Percentiles rank a stretch among this genome's conserved stretches.
These are phyloP conservation scores for Arachis hypogaea DNA, from an alignment of 306 rosid species.

Conservation along the genomic window DNA sequence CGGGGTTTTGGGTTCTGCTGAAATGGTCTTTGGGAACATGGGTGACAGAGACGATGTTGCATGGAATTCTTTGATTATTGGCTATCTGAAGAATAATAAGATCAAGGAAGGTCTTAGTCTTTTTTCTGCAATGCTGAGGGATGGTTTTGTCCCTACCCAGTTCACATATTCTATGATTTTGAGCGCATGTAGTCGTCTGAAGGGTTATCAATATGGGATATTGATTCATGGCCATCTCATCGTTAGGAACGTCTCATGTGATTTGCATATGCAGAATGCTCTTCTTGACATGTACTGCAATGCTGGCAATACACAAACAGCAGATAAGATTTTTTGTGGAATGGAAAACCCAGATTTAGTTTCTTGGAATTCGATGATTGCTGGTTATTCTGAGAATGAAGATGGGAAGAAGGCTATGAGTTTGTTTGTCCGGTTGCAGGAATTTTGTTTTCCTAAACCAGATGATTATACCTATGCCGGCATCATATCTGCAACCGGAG, in stretches of 20 bases:
- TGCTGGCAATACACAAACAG: constrained; percentile 54
- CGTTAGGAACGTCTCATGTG: constrained; percentile 50
- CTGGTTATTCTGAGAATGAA: constrained; percentile 67
- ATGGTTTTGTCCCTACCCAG: constrained; percentile 58
- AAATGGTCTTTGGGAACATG: constrained; percentile 56
- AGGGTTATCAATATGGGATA: constrained; percentile 54
- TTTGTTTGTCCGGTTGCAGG: constrained; percentile 55
- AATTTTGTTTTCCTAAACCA: constrained; percentile 49
- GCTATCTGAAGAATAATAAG: constrained; percentile 59
- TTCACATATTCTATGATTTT: constrained; percentile 73
- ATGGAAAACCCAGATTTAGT: constrained; percentile 64
- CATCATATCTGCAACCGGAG: constrained; percentile 56
- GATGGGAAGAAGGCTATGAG: constrained; percentile 65
- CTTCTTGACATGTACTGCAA: constrained; percentile 85
- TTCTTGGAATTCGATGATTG: constrained; percentile 86
- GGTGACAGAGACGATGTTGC: constrained; percentile 63
- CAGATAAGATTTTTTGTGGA: constrained; percentile 51
- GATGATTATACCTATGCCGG: constrained; percentile 79
- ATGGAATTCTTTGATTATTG: constrained; percentile 80
- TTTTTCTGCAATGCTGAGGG: constrained; percentile 54
- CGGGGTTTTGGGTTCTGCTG: constrained; percentile 62
- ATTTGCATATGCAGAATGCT: constrained; percentile 71
- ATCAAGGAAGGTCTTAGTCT: constrained; percentile 47
- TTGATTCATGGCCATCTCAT: constrained; percentile 63
- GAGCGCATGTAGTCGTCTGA: constrained; percentile 60